A percentile compares a stretch with the other conserved stretches of the same genome.
phyloP scores from a whole-genome alignment of 2,329 filamentous ascomycete species.

The Cercospora janseana region DNA sequence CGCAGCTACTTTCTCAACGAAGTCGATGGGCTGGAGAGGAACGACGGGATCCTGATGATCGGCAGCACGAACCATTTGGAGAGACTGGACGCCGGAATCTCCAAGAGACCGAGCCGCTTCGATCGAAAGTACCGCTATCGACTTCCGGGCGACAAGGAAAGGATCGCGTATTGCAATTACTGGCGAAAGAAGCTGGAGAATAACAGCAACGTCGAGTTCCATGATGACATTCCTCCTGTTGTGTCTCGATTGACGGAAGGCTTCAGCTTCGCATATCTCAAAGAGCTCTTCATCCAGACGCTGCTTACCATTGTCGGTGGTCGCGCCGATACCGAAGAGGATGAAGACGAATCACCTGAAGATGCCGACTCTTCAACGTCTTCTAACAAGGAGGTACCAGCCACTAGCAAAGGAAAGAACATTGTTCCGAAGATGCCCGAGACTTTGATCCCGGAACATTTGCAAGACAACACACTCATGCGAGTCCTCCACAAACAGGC shows the following conservation, averaged over 20 bases:
- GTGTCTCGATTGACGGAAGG: conserved; percentile 60
- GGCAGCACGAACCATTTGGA: conserved; percentile 52
- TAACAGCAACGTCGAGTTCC: conserved; percentile 54
- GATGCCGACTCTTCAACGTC: neutral
- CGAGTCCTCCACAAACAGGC: conserved; percentile 27
- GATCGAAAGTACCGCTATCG: conserved; percentile 66
- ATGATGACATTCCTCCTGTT: conserved; percentile 39
- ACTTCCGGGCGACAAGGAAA: conserved; percentile 47
- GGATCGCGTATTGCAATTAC: conserved; percentile 60
- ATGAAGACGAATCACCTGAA: neutral
- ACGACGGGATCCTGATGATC: conserved; percentile 67
- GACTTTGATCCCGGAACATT: conserved; percentile 24
- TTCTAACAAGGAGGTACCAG: too few relatives aligned
- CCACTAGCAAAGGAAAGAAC: conserved; percentile 14
- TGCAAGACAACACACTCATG: conserved; percentile 26
- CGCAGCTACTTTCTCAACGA: conserved; percentile 71
- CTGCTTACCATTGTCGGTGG: conserved; percentile 53
- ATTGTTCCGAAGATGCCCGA: conserved; percentile 16
- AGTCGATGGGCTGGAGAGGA: conserved; percentile 65
- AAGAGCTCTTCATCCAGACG: conserved; percentile 65
- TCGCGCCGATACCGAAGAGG: conserved; percentile 25
- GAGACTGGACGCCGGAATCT: conserved; percentile 62
- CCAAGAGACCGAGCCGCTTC: conserved; percentile 63
- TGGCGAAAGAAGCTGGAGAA: conserved; percentile 59
- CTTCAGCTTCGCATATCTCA: conserved; percentile 67